Evolutionary conservation across 495 filamentous ascomycete genomes (phyloP).

Genomic region (Articulospora tetracladia): DNA sequence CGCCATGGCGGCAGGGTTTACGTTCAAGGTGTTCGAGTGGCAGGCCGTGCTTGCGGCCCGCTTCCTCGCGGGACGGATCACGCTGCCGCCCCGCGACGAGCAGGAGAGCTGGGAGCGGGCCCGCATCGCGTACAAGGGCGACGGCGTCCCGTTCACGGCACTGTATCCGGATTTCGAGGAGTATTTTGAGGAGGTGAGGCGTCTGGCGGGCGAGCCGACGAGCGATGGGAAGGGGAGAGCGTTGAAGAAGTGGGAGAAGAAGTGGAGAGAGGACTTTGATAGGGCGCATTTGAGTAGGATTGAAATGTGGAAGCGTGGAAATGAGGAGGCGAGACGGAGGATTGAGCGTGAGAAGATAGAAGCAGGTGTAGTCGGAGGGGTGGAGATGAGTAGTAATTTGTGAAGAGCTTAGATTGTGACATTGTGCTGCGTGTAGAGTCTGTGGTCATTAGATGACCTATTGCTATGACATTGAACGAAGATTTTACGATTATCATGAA

Average conservation of each 20-base stretch:
- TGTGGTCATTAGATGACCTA: no score
- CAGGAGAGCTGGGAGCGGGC: constrained; percentile 49
- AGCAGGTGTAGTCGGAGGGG: neutral
- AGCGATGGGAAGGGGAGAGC: constrained; percentile 12
- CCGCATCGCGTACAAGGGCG: constrained; percentile 44
- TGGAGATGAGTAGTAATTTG: neutral
- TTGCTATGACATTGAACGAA: no score
- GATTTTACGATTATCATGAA: no score
- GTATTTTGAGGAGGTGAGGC: constrained; percentile 44
- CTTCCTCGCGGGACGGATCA: constrained; percentile 33
- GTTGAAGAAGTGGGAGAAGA: constrained; percentile 15
- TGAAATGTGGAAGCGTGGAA: constrained; percentile 22
- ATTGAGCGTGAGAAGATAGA: neutral
- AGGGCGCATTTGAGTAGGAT: constrained; percentile 15
- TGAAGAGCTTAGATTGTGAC: neutral
- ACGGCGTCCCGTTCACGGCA: constrained; percentile 43
- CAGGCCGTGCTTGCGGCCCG: constrained; percentile 36
- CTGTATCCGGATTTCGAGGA: constrained; percentile 49
- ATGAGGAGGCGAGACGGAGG: constrained; percentile 19
- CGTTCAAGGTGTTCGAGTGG: constrained; percentile 40
- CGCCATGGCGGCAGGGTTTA: constrained; percentile 31
- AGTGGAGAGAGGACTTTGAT: constrained; percentile 20
- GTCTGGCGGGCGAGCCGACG: constrained; percentile 16
- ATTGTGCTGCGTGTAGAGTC: no score
- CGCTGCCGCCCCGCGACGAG: constrained; percentile 36